Conservation (phyloP, 306 rosid species). For the Pterocarpus macrocarpus region DNA sequence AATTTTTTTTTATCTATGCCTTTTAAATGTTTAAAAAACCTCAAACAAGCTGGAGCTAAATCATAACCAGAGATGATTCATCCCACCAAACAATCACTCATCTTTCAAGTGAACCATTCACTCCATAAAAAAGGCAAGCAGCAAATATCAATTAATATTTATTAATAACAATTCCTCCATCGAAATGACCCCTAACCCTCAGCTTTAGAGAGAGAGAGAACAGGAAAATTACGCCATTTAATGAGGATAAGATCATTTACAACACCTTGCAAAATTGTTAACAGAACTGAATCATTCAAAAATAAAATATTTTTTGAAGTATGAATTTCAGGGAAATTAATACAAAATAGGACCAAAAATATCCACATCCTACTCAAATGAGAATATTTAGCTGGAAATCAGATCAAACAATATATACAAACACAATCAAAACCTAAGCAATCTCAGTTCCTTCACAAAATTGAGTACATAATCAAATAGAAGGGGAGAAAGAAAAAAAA, state of each 20-base stretch:
- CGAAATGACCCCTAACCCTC: not conserved
- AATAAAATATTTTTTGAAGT: not conserved
- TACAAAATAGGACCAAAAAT: conserved; percentile 29
- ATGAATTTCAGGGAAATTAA: not conserved
- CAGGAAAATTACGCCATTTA: not conserved
- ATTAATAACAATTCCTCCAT: not conserved
- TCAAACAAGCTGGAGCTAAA: not conserved
- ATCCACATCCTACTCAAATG: conserved; percentile 18
- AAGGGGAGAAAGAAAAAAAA: conserved; percentile 26
- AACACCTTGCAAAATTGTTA: not conserved
- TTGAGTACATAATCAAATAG: not conserved
- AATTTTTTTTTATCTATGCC: not conserved
- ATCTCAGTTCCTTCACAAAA: conserved; percentile 14
- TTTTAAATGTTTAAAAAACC: not conserved
- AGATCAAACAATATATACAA: conserved; percentile 20
- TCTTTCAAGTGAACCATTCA: conserved; percentile 14
- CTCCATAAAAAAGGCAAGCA: conserved; percentile 1
- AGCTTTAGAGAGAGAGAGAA: not conserved
- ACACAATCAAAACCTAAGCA: conserved; percentile 27
- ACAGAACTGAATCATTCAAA: conserved; percentile 34
- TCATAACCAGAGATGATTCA: conserved; percentile 27
- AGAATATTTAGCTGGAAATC: conserved; percentile 14
- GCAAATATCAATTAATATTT: conserved; percentile 2
- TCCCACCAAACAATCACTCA: conserved; percentile 5
- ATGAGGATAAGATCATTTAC: not conserved